Evolutionary conservation across 768 basidiomycete species (phyloP).

Genomic region (Butyriboletus loyo): DNA sequence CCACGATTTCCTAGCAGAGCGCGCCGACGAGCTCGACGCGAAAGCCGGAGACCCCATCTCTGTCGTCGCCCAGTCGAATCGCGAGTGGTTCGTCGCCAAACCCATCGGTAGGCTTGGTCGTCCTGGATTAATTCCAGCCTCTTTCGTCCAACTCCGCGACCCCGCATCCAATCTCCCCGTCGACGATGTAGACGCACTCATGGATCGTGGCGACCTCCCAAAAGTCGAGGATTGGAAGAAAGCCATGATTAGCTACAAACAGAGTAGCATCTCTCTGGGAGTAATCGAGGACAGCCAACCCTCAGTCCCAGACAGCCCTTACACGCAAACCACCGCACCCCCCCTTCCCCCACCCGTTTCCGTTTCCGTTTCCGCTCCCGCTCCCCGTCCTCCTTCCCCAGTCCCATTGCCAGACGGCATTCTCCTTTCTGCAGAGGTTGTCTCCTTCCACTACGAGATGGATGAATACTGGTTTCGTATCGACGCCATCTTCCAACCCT

Average conservation of each 20-base stretch:
- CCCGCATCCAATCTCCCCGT: conserved; percentile 81
- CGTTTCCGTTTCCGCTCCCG: conserved; percentile 7
- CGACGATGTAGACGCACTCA: conserved; percentile 69
- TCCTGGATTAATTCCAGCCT: conserved; percentile 94
- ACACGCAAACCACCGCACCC: conserved; percentile 21
- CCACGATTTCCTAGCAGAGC: conserved; percentile 94
- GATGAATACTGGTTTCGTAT: conserved; percentile 98
- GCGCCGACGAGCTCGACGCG: conserved; percentile 94
- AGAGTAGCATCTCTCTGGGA: conserved; percentile 91
- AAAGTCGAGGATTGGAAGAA: conserved; percentile 99
- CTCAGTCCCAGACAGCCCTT: conserved; percentile 46
- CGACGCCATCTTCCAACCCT: conserved; percentile 85
- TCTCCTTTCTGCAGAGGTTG: conserved; percentile 81
- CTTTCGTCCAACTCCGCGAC: conserved; percentile 96
- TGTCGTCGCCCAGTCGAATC: conserved; percentile 98
- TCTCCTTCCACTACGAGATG: conserved; percentile 96
- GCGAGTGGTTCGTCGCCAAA: conserved; percentile 99
- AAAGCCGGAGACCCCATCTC: conserved; percentile 92
- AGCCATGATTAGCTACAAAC: conserved; percentile 92
- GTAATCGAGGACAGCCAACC: conserved; percentile 67
- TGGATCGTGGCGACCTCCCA: conserved; percentile 86
- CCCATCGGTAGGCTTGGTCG: conserved; percentile 93
- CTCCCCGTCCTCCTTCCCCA: conserved; percentile 37
- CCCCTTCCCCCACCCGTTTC: conserved; percentile 13
- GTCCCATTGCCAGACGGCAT: conserved; percentile 75